Evolutionary conservation across 2,329 filamentous ascomycete species (phyloP).

Genomic region (Ophiosphaerella narmari): DNA sequence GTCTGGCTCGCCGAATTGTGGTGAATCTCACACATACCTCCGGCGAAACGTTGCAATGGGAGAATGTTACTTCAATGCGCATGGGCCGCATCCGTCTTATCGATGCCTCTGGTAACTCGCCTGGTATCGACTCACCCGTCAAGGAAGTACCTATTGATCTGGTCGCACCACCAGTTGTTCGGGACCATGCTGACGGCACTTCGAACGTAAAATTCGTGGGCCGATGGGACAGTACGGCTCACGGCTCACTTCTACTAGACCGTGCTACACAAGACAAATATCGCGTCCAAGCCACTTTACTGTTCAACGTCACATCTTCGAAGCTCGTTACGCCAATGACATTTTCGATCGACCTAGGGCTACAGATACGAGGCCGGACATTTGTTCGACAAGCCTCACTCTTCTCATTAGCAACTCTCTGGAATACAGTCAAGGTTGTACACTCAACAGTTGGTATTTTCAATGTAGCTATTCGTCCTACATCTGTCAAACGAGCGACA

Average conservation of each 20-base stretch:
- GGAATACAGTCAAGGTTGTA: constrained; percentile 82
- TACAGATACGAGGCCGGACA: constrained; percentile 81
- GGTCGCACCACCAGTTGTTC: constrained; percentile 76
- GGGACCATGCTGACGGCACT: constrained; percentile 87
- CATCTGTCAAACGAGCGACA: constrained; percentile 86
- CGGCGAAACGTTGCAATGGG: constrained; percentile 85
- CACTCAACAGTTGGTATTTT: constrained; percentile 87
- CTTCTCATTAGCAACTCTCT: constrained; percentile 80
- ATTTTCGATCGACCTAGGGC: constrained; percentile 78
- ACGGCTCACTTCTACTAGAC: constrained; percentile 91
- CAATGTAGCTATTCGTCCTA: constrained; percentile 81
- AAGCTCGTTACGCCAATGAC: constrained; percentile 87
- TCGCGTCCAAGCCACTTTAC: constrained; percentile 82
- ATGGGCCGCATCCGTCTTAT: constrained; percentile 83
- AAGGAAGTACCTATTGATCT: constrained; percentile 79
- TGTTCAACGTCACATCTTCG: constrained; percentile 83
- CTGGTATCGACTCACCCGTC: constrained; percentile 72
- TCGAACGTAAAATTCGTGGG: constrained; percentile 83
- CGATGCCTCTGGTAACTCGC: constrained; percentile 82
- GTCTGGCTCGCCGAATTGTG: constrained; percentile 83
- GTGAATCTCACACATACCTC: constrained; percentile 91
- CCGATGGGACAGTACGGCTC: constrained; percentile 95
- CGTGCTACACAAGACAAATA: constrained; percentile 91
- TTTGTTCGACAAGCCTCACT: constrained; percentile 87
- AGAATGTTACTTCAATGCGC: constrained; percentile 75